Percentiles rank a stretch among this genome's conserved stretches.
phyloP scores from a whole-genome alignment of 768 basidiomycete genomes.

The Leucosporidium scottii region DNA sequence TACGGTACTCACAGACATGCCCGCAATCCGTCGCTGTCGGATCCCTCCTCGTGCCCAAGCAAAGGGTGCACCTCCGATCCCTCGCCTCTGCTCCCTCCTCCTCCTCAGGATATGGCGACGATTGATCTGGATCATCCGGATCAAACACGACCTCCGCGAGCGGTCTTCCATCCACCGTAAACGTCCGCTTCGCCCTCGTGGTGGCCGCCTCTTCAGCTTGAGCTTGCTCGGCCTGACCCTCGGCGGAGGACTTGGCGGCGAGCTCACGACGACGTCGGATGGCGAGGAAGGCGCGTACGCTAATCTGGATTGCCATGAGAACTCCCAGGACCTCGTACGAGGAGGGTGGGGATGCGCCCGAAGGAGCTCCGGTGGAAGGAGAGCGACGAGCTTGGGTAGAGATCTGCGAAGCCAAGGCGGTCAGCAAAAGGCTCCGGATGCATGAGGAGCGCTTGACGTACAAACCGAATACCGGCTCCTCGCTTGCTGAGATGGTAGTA shows the following conservation, averaged over 20 bases:
- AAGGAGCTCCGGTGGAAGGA: neutral
- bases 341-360: neutral
- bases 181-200: conserved; percentile 17
- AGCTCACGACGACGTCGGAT: conserved; percentile 10
- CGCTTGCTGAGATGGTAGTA: conserved; percentile 38
- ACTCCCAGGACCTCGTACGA: conserved; percentile 39
- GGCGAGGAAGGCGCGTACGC: conserved; percentile 27
- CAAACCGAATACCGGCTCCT: conserved; percentile 28
- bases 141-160: conserved; percentile 31
- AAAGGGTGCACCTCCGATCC: conserved; percentile 36
- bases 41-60: conserved; percentile 34
- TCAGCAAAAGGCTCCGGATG: neutral
- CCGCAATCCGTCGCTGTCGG: conserved; percentile 38
- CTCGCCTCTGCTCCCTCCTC: conserved; percentile 13
- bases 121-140: conserved; percentile 35
- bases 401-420: conserved; percentile 10
- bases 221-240: conserved; percentile 1
- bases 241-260: conserved; percentile 8
- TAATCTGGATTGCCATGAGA: conserved; percentile 36
- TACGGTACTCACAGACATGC: conserved; percentile 32
- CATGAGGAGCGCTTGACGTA: neutral
- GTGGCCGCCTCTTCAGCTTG: neutral
- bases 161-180: conserved; percentile 34
- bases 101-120: conserved; percentile 25
- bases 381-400: conserved; percentile 27